These are phyloP conservation scores for Cornus suecica DNA, from an alignment of 148 eudicot genomes.

Conservation along the genomic window DNA sequence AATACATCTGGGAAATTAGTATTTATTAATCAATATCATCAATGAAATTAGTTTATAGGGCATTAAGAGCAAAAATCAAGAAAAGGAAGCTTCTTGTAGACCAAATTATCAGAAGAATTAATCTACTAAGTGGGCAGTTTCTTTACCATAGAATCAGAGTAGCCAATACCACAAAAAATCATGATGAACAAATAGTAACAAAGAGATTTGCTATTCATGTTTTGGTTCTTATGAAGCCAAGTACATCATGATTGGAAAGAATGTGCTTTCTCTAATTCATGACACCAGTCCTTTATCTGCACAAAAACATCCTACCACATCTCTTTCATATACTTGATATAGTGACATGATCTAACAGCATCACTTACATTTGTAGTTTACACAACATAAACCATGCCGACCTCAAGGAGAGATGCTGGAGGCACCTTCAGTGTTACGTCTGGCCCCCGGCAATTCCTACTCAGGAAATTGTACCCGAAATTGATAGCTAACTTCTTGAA, in stretches of 20 bases:
- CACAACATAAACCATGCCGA: slow-evolving; percentile 92
- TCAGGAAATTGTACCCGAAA: slow-evolving; percentile 71
- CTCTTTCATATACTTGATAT: neutral
- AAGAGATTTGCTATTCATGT: too few relatives aligned
- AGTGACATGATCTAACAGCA: neutral
- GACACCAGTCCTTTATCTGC: too few relatives aligned
- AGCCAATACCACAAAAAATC: too few relatives aligned
- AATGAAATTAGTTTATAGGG: too few relatives aligned
- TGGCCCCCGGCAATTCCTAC: slow-evolving; percentile 78
- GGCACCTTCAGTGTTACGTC: slow-evolving; percentile 78
- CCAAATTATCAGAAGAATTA: too few relatives aligned
- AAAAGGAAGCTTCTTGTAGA: too few relatives aligned
- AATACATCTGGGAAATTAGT: too few relatives aligned
- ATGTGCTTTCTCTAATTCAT: neutral
- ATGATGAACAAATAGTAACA: neutral
- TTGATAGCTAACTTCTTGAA: slow-evolving; percentile 67
- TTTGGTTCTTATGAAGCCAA: neutral
- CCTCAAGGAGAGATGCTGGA: slow-evolving; percentile 80
- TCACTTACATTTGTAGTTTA: slow-evolving; percentile 15
- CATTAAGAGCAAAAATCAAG: too few relatives aligned
- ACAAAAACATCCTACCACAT: neutral
- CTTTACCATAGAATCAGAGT: neutral
- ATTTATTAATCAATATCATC: too few relatives aligned
- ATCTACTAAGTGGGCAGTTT: neutral
- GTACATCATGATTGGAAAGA: neutral